These are phyloP conservation scores for Plasmopara halstedii DNA, from an alignment of 352 stramenopile genomes.

Conservation along the genomic window DNA sequence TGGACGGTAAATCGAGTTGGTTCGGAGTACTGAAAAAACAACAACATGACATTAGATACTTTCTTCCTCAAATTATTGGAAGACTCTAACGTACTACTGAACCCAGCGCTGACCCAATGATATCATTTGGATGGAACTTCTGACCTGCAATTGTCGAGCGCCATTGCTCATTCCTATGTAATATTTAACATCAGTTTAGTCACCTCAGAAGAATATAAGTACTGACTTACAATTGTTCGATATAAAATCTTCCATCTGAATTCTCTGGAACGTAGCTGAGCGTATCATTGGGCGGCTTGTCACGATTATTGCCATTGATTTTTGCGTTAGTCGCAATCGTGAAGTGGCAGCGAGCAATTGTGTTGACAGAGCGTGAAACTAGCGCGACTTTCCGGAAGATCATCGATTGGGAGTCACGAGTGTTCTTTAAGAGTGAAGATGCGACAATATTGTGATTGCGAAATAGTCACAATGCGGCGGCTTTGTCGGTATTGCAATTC, in stretches of 20 bases:
- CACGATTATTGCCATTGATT: constrained; percentile 12
- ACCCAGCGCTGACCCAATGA: constrained; percentile 65
- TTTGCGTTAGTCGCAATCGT: constrained; percentile 21
- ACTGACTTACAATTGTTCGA: constrained; percentile 49
- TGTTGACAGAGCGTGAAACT: constrained; percentile 16
- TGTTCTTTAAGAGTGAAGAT: too few relatives aligned
- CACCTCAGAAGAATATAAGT: too few relatives aligned
- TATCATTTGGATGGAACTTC: constrained; percentile 48
- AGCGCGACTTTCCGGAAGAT: constrained; percentile 19
- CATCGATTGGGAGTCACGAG: too few relatives aligned
- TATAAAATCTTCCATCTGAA: constrained; percentile 58
- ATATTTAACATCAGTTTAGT: neutral
- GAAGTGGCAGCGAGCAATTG: constrained; percentile 34
- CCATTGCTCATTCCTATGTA: constrained; percentile 65
- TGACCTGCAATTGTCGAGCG: constrained; percentile 59
- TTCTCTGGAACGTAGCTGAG: constrained; percentile 50
- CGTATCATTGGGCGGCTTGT: constrained; percentile 18
- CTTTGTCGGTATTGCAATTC: neutral
- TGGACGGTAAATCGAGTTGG: constrained; percentile 82
- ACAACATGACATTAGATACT: neutral
- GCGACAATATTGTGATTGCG: neutral
- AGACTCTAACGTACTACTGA: constrained; percentile 58
- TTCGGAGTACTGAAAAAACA: constrained; percentile 29
- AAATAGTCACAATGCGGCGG: neutral
- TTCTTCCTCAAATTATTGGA: too few relatives aligned